Evolutionary conservation across 306 rosid species (phyloP).

Genomic region (Cicer pinnatifidum): DNA sequence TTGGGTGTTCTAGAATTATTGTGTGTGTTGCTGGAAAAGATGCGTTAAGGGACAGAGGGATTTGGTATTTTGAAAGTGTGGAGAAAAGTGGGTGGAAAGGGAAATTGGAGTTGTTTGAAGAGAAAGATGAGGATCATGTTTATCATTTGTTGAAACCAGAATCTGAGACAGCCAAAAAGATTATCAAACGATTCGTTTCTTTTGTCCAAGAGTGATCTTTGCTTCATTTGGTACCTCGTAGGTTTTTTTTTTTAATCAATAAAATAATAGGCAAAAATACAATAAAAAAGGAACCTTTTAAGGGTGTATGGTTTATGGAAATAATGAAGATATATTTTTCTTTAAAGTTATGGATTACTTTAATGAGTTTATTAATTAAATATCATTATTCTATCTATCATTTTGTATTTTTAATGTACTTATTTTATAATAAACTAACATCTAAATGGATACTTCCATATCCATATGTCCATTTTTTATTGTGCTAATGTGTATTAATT

Average conservation of each 20-base stretch:
- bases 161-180: neutral
- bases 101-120: constrained; percentile 9
- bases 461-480: too few relatives aligned
- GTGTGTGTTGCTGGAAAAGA: constrained; percentile 16
- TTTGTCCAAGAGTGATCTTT: constrained; percentile 1
- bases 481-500: too few relatives aligned
- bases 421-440: too few relatives aligned
- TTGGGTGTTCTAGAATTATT: constrained; percentile 10
- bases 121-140: constrained; percentile 17
- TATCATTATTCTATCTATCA: too few relatives aligned
- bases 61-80: constrained; percentile 14
- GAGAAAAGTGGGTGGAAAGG: constrained; percentile 9
- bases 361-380: too few relatives aligned
- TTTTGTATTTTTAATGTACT: too few relatives aligned
- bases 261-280: neutral
- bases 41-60: neutral
- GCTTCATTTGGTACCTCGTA: neutral
- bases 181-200: neutral
- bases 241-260: neutral
- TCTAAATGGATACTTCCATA: too few relatives aligned
- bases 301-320: too few relatives aligned
- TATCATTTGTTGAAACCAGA: neutral
- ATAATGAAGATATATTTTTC: too few relatives aligned
- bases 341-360: too few relatives aligned
- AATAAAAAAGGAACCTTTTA: too few relatives aligned